Evolutionary conservation across 1,284 basidiomycete genomes (phyloP).

Genomic region (Austroboletus novae-zelandiae): DNA sequence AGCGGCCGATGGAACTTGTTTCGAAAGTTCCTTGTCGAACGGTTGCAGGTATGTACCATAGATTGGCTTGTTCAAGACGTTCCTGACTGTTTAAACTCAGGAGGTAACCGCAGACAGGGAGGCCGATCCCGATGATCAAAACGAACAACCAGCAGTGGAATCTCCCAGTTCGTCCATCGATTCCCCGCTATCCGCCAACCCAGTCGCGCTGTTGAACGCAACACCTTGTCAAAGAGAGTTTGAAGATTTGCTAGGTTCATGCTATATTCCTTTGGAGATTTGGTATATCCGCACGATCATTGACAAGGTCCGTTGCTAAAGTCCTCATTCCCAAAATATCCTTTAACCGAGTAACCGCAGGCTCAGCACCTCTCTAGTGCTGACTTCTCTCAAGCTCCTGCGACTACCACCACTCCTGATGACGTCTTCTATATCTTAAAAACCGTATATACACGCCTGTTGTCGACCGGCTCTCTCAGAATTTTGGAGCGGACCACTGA

Average conservation of each 20-base stretch:
- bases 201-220: conserved; percentile 37
- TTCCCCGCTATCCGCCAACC: conserved; percentile 6
- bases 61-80: not conserved
- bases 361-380: conserved; percentile 68
- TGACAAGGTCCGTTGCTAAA: conserved; percentile 64
- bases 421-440: conserved; percentile 95
- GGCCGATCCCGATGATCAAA: not conserved
- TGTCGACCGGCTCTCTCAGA: conserved; percentile 68
- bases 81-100: conserved; percentile 12
- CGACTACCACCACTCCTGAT: conserved; percentile 77
- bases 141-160: not conserved
- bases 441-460: conserved; percentile 69
- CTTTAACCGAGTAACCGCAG: conserved; percentile 34
- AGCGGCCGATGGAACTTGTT: conserved; percentile 91
- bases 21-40: conserved; percentile 79
- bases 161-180: not conserved
- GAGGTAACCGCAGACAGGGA: conserved; percentile 7
- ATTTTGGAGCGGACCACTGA: conserved; percentile 60
- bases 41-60: conserved; percentile 50
- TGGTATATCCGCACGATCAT: conserved; percentile 91
- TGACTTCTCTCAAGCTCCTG: conserved; percentile 64
- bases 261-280: conserved; percentile 86
- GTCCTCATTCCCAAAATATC: not conserved
- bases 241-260: conserved; percentile 65
- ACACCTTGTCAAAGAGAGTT: conserved; percentile 62